phyloP scores from a whole-genome alignment of 257 asterid genomes.

The Haberlea rhodopensis region DNA sequence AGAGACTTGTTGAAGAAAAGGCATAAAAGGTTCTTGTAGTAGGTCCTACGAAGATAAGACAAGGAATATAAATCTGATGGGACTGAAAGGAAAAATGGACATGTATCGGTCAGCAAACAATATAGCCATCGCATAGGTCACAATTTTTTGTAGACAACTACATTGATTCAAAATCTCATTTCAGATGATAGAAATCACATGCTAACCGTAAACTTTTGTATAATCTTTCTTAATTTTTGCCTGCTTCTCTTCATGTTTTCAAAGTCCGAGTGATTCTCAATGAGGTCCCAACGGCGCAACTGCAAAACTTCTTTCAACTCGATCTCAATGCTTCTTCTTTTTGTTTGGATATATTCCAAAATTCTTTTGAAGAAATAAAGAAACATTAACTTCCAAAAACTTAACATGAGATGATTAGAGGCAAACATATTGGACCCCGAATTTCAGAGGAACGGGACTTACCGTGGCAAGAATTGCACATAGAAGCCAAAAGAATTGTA shows the following conservation, averaged over 20 bases:
- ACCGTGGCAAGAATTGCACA: conserved; percentile 77
- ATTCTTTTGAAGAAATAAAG: conserved; percentile 38
- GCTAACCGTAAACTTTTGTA: conserved; percentile 75
- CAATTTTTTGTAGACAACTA: neutral
- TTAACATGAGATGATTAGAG: conserved; percentile 4
- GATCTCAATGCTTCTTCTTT: conserved; percentile 58
- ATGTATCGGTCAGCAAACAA: neutral
- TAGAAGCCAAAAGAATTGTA: conserved; percentile 86
- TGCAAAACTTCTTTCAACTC: conserved; percentile 74
- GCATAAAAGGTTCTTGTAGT: conserved; percentile 74
- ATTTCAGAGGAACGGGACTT: conserved; percentile 29
- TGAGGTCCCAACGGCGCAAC: conserved; percentile 74
- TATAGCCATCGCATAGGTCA: neutral
- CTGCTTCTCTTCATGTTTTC: conserved; percentile 69
- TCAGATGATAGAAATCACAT: conserved; percentile 4
- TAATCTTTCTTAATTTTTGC: conserved; percentile 70
- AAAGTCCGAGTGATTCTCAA: conserved; percentile 48
- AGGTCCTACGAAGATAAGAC: conserved; percentile 48
- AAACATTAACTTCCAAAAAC: conserved; percentile 23
- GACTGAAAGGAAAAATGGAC: neutral
- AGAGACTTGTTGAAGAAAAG: conserved; percentile 53
- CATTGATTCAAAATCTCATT: conserved; percentile 3
- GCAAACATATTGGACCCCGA: neutral
- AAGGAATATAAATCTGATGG: conserved; percentile 2
- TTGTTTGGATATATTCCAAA: conserved; percentile 50